Evolutionary conservation across 148 eudicot species (phyloP).

Genomic region (Chenopodium quinoa): DNA sequence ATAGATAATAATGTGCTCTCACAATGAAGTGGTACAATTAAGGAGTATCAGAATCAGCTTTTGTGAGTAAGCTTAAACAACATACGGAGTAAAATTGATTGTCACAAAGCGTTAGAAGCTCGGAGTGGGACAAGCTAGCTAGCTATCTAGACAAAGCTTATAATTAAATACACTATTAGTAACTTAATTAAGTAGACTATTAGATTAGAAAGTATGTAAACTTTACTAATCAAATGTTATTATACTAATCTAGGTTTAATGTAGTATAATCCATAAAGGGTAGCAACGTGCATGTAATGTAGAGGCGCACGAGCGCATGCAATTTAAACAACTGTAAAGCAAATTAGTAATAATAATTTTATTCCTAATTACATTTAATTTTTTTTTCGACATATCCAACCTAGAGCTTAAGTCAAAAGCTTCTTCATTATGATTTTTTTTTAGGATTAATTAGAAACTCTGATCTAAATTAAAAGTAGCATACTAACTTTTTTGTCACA

Average conservation of each 20-base stretch:
- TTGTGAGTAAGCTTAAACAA: too few species aligned
- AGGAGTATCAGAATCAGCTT: too few species aligned
- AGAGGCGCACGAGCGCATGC: slow-evolving; percentile 9
- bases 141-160: too few species aligned
- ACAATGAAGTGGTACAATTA: too few species aligned
- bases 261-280: too few species aligned
- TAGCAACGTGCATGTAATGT: not conserved
- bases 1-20: too few species aligned
- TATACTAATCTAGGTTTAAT: not conserved
- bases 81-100: too few species aligned
- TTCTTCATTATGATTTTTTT: not conserved
- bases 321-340: slow-evolving; percentile 2
- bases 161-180: too few species aligned
- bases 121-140: too few species aligned
- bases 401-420: not conserved
- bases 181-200: not conserved
- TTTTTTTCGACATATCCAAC: not conserved
- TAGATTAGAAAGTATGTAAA: not conserved
- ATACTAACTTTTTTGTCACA: not conserved
- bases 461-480: not conserved
- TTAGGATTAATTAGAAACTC: not conserved
- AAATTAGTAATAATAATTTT: not conserved
- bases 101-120: too few species aligned
- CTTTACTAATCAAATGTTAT: not conserved
- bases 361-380: not conserved